Base-by-base conservation (phyloP, 75 land plant species). In the Pinus albicaulis region DNA sequence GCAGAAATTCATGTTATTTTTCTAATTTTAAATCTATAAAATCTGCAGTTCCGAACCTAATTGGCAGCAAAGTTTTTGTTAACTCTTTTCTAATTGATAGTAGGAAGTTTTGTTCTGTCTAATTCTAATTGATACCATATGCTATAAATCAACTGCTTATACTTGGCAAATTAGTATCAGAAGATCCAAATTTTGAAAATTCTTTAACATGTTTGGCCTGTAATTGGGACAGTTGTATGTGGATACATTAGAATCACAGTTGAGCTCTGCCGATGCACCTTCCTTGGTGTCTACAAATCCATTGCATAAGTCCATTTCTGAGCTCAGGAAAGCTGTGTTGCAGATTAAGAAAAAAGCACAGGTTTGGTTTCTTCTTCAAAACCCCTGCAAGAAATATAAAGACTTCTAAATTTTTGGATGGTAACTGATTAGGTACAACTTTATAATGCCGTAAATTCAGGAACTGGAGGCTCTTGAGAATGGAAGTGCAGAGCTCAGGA, bases 281-380 rank as follows among this genome's bases (percentile, higher is more conserved):
- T 20, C 71, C 38, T 12, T 7, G 19, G 41, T 66, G 20, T 26
- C 71, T 38, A 66, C 71, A 38, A 38, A 20, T 66, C 71, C 71
- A 66, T 17, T 66, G 6, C 71, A 66, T 66, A 66, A 38, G 7
- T 38, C 71, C 19, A 66, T 38, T 66, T 5, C 71, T 0, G 31
- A 66, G 16, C 71, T 66, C 16, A 38, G 41, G 17, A 38, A 60
- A 22, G 26, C 52, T 55, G 55, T 3, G 73, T 14, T 77, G 70
- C 82, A 86, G 82, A 80, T 75, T 59, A 69, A 81, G 53, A 65
- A 36, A 22, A 59, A 57, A 59, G 62, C 63, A 72, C 55, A 80
- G 76, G 31, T 8, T 20, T 14, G 23, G 4, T 17, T 48, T 24
- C 15, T 22, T 25, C n/a, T 38, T 7, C 17, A 22, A 4, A 2